Evolutionary conservation across 768 basidiomycete species (phyloP).

Genomic region (Dentipellis fragilis): DNA sequence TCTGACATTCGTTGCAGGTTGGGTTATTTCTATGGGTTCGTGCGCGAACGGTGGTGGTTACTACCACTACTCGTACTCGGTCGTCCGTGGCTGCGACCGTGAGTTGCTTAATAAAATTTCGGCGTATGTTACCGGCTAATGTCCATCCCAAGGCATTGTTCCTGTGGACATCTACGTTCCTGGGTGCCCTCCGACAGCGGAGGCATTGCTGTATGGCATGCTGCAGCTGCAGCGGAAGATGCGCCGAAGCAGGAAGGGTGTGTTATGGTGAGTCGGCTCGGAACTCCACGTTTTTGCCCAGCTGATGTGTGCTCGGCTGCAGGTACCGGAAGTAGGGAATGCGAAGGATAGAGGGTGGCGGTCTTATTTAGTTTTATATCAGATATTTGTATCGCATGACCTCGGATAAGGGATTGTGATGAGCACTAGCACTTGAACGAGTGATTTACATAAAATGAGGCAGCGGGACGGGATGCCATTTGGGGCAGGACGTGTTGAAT

Average conservation of each 20-base stretch:
- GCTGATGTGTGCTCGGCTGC: not conserved
- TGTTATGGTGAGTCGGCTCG: conserved; percentile 59
- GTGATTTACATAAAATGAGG: not conserved
- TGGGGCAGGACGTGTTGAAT: too few relatives aligned
- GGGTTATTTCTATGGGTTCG: conserved; percentile 99
- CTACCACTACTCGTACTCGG: conserved; percentile 98
- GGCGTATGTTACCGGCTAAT: conserved; percentile 6
- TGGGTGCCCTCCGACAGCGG: conserved; percentile 92
- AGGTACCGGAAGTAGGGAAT: not conserved
- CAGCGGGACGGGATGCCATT: not conserved
- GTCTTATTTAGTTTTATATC: not conserved
- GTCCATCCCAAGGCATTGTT: conserved; percentile 62
- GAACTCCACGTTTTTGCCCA: too few relatives aligned
- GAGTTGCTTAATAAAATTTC: conserved; percentile 20
- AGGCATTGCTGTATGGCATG: conserved; percentile 94
- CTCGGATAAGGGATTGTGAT: not conserved
- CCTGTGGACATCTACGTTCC: conserved; percentile 98
- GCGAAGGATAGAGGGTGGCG: not conserved
- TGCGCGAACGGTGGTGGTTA: conserved; percentile 98
- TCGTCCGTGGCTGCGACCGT: conserved; percentile 97
- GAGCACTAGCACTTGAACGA: not conserved
- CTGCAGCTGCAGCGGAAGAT: conserved; percentile 95
- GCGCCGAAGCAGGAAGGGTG: conserved; percentile 76
- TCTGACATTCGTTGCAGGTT: conserved; percentile 38
- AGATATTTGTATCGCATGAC: not conserved